These are phyloP conservation scores for Pythium insidiosum DNA, from an alignment of 352 stramenopile genomes.

Conservation along the genomic window DNA sequence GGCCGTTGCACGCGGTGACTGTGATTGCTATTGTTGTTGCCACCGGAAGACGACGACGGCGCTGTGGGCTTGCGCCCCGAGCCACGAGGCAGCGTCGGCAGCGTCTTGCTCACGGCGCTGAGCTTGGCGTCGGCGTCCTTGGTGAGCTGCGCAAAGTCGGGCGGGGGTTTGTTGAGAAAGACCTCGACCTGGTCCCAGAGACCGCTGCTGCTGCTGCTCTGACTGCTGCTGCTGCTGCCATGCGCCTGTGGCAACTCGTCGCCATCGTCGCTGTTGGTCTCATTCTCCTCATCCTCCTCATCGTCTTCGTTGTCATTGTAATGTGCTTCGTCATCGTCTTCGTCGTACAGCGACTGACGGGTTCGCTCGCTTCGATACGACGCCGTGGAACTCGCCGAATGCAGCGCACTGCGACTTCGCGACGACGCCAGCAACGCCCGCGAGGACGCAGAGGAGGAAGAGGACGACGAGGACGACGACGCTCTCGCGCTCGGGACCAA, in stretches of 20 bases:
- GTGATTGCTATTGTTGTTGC: slow-evolving; percentile 6
- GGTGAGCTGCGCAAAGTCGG: slow-evolving; percentile 33
- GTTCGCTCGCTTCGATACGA: slow-evolving; percentile 30
- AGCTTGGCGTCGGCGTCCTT: slow-evolving; percentile 26
- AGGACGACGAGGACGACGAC: slow-evolving; percentile 27
- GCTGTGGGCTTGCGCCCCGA: not conserved
- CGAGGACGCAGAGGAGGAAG: too few relatives aligned
- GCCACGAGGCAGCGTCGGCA: slow-evolving; percentile 29
- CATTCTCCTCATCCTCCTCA: slow-evolving; percentile 30
- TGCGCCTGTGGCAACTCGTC: slow-evolving; percentile 53
- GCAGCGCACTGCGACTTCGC: slow-evolving; percentile 19
- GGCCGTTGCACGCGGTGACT: too few relatives aligned
- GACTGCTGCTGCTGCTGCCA: slow-evolving; percentile 25
- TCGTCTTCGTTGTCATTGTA: slow-evolving; percentile 7
- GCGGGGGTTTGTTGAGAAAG: slow-evolving; percentile 66
- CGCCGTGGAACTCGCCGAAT: slow-evolving; percentile 32
- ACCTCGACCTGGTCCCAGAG: slow-evolving; percentile 70
- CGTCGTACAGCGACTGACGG: slow-evolving; percentile 7
- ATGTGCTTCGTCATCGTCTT: slow-evolving; percentile 12
- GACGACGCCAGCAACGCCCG: too few relatives aligned
- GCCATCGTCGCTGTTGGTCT: slow-evolving; percentile 25
- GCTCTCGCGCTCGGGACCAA: slow-evolving; percentile 36
- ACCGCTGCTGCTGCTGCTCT: slow-evolving; percentile 27
- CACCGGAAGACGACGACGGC: not conserved
- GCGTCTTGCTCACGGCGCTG: too few relatives aligned